These are phyloP conservation scores for Cylindrotheca fusiformis DNA, from an alignment of 108 stramenopile species.

Conservation along the genomic window DNA sequence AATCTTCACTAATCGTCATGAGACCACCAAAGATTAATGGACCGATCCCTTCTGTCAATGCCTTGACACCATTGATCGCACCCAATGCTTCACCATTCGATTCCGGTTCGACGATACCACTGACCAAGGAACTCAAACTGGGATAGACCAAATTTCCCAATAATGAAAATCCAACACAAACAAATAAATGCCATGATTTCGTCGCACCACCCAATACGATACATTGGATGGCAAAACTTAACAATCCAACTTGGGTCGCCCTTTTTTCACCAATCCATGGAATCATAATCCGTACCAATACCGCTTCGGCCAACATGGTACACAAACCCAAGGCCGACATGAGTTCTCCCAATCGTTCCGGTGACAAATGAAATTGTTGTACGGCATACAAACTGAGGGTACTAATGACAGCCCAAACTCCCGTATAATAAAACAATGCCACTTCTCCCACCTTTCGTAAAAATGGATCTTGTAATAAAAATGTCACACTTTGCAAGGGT, in stretches of 20 bases:
- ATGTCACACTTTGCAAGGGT: constrained; percentile 60
- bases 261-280: constrained; percentile 80
- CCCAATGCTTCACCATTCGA: constrained; percentile 93
- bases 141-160: constrained; percentile 95
- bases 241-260: constrained; percentile 81
- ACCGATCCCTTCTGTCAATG: constrained; percentile 90
- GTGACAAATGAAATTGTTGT: constrained; percentile 74
- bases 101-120: constrained; percentile 70
- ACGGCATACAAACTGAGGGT: constrained; percentile 87
- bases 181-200: constrained; percentile 78
- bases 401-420: constrained; percentile 90
- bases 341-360: constrained; percentile 85
- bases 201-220: constrained; percentile 80
- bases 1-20: constrained; percentile 70
- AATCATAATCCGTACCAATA: constrained; percentile 83
- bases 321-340: constrained; percentile 89
- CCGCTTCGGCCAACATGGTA: constrained; percentile 93
- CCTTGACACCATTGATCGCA: constrained; percentile 94
- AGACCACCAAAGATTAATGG: constrained; percentile 77
- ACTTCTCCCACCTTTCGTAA: constrained; percentile 76
- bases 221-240: constrained; percentile 88
- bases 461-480: constrained; percentile 68
- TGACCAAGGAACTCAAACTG: constrained; percentile 81
- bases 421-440: constrained; percentile 92
- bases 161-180: constrained; percentile 77